Conservation (phyloP, 768 basidiomycete species). For the Phlebiopsis flavidoalba region DNA sequence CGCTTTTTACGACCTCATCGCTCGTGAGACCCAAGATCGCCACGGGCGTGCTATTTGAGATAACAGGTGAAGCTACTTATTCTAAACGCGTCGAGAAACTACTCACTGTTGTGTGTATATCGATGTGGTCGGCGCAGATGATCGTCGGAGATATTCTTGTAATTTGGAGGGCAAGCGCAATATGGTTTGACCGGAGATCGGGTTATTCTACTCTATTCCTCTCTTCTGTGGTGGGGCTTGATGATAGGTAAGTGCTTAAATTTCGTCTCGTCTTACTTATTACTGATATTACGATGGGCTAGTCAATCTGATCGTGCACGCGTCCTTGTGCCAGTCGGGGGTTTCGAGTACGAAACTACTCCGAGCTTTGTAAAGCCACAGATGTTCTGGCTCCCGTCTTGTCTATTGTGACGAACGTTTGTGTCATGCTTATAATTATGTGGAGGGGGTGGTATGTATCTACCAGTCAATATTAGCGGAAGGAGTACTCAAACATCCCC, state of each 20-base stretch:
- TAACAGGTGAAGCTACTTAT: conserved; percentile 1
- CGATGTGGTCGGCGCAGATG: neutral
- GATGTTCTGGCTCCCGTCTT: conserved; percentile 5
- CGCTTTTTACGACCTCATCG: conserved; percentile 10
- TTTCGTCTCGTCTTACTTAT: neutral
- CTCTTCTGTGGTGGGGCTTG: conserved; percentile 10
- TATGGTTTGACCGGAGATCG: conserved; percentile 7
- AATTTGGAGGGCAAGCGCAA: conserved; percentile 9
- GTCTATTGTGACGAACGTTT: conserved; percentile 11
- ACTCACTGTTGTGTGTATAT: no score
- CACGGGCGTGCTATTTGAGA: conserved; percentile 7
- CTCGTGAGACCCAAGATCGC: conserved; percentile 7
- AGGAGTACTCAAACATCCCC: neutral
- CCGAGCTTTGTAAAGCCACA: conserved; percentile 7
- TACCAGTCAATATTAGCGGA: neutral
- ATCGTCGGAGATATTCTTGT: conserved; percentile 11
- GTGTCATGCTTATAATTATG: conserved; percentile 7
- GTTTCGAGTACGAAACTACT: conserved; percentile 9
- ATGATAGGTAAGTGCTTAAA: conserved; percentile 3
- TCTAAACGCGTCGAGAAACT: neutral
- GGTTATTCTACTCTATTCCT: conserved; percentile 2
- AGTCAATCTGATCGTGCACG: conserved; percentile 8
- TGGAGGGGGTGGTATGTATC: conserved; percentile 6
- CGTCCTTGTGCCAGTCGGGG: conserved; percentile 5
- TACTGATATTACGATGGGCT: neutral